These are phyloP conservation scores for Roridomyces roridus DNA, from an alignment of 768 basidiomycete genomes.

Conservation along the genomic window DNA sequence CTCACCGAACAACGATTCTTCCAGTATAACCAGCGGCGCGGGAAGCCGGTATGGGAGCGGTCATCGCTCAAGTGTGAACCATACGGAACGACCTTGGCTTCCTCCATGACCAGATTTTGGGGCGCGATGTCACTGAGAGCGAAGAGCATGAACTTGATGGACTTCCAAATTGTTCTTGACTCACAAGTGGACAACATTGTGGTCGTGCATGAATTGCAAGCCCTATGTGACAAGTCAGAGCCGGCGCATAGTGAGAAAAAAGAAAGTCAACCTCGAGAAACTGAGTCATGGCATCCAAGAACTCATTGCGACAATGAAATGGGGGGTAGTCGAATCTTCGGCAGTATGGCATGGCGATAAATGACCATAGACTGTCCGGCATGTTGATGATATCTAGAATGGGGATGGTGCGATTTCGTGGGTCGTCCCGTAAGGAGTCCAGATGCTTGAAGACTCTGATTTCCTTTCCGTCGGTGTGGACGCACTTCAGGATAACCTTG, in stretches of 20 bases:
- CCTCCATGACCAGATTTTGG: constrained; percentile 5
- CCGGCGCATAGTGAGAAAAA: background rate
- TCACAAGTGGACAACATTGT: background rate
- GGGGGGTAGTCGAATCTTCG: too few relatives aligned
- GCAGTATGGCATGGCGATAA: too few relatives aligned
- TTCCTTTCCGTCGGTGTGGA: background rate
- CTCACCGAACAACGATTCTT: background rate
- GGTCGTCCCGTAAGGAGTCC: background rate
- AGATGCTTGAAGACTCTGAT: background rate
- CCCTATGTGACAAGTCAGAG: background rate
- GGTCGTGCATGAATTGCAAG: background rate
- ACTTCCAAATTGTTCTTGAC: background rate
- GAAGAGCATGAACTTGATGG: too few relatives aligned
- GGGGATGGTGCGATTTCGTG: background rate
- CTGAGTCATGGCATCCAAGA: background rate
- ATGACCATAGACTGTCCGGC: too few relatives aligned
- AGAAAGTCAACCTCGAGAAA: background rate
- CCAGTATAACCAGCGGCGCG: background rate
- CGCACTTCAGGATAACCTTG: background rate
- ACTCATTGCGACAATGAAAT: background rate
- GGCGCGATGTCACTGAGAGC: background rate
- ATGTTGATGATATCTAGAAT: background rate
- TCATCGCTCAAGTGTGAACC: background rate
- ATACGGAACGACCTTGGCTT: background rate
- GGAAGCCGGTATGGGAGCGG: background rate